These are phyloP conservation scores for Paraconiothyrium sp. DNA, from an alignment of 2,329 filamentous ascomycete genomes.

Conservation along the genomic window DNA sequence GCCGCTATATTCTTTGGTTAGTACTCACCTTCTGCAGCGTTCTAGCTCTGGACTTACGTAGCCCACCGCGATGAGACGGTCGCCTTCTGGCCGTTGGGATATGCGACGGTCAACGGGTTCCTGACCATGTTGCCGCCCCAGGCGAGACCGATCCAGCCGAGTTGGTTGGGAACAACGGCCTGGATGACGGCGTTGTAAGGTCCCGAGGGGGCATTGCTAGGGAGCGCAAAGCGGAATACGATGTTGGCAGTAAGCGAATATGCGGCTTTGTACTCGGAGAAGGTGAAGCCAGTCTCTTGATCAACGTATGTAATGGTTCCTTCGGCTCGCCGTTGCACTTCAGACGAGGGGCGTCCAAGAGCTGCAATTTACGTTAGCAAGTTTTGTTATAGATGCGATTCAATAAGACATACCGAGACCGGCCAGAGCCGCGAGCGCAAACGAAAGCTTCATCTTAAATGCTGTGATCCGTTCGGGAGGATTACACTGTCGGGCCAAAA, in stretches of 20 bases:
- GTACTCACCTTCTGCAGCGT: background rate
- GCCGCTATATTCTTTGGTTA: conserved; percentile 22
- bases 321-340: conserved; percentile 13
- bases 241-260: conserved; percentile 38
- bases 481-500: conserved; percentile 20
- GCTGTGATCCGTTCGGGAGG: background rate
- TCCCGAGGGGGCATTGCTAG: conserved; percentile 28
- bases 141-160: conserved; percentile 43
- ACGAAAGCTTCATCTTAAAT: conserved; percentile 34
- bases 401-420: conserved; percentile 29
- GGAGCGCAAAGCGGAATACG: conserved; percentile 41
- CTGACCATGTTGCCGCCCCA: conserved; percentile 45
- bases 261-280: conserved; percentile 43
- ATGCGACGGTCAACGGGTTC: conserved; percentile 42
- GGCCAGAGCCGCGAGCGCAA: conserved; percentile 29
- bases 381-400: background rate
- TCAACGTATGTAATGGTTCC: conserved; percentile 33
- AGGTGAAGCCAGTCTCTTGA: conserved; percentile 45
- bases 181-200: conserved; percentile 43
- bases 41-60: conserved; percentile 30
- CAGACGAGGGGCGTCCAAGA: conserved; percentile 27
- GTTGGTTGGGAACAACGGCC: conserved; percentile 35
- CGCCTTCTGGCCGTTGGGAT: conserved; percentile 38
- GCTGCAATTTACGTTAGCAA: conserved; percentile 25
- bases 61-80: conserved; percentile 42